These are phyloP conservation scores for Schizophyllum amplum DNA, from an alignment of 1,284 basidiomycete genomes.

Conservation along the genomic window DNA sequence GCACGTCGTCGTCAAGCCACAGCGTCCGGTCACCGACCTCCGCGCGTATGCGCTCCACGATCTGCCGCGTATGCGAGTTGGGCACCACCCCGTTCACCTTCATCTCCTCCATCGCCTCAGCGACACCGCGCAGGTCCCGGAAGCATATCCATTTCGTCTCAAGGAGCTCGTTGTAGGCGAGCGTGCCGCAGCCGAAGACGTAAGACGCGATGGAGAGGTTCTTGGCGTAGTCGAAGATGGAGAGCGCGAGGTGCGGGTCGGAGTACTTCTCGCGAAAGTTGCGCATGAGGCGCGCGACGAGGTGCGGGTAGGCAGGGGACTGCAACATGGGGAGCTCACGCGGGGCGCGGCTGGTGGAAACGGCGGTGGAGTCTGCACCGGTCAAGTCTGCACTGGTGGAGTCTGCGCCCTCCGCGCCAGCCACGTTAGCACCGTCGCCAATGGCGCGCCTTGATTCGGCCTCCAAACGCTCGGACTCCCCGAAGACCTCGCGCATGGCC, in stretches of 20 bases:
- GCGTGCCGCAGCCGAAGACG: conserved; percentile 80
- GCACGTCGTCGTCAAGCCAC: conserved; percentile 35
- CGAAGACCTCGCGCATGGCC: conserved; percentile 68
- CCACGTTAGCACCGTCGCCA: conserved; percentile 17
- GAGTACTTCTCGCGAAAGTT: conserved; percentile 68
- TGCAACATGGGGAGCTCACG: conserved; percentile 33
- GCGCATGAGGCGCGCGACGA: conserved; percentile 68
- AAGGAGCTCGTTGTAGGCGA: conserved; percentile 80
- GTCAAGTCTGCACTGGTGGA: no score
- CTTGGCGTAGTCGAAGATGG: conserved; percentile 73
- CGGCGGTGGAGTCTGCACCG: no score
- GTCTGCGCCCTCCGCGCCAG: no score
- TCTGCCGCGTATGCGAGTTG: conserved; percentile 48
- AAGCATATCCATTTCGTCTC: conserved; percentile 76
- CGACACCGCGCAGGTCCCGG: conserved; percentile 68
- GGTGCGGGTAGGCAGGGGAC: conserved; percentile 61
- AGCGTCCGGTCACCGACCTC: conserved; percentile 48
- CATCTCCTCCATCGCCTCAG: conserved; percentile 75
- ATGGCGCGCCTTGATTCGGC: conserved; percentile 34
- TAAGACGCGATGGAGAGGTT: conserved; percentile 69
- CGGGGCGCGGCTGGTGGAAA: conserved; percentile 13
- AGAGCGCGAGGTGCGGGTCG: conserved; percentile 77
- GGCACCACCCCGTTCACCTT: conserved; percentile 62
- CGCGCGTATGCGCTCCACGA: conserved; percentile 61
- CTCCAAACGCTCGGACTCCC: conserved; percentile 41